Conservation (phyloP, 768 basidiomycete genomes). For the Boletus coccyginus region DNA sequence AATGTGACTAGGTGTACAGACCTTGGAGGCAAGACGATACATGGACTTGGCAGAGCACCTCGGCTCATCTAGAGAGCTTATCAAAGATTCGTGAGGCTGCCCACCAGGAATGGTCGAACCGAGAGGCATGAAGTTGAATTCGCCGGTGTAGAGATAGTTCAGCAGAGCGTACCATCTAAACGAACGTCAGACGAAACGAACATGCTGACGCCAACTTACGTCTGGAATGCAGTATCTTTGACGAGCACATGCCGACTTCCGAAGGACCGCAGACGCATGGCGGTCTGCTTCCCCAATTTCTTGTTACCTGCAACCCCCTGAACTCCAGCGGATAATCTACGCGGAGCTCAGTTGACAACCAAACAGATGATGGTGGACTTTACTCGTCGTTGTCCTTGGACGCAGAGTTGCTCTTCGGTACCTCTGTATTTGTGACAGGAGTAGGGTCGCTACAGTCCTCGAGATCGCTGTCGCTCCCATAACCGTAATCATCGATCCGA, state of each 20-base stretch:
- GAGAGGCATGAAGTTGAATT: conserved; percentile 33
- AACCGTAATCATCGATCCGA: conserved; percentile 25
- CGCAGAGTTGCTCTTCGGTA: background rate
- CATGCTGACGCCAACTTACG: conserved; percentile 8
- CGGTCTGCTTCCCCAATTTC: background rate
- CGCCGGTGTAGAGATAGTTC: conserved; percentile 38
- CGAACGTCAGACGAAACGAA: background rate
- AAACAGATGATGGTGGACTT: background rate
- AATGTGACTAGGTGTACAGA: conserved; percentile 33
- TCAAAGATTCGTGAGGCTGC: background rate
- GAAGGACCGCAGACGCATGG: conserved; percentile 6
- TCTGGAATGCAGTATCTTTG: conserved; percentile 27
- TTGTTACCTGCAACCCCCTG: background rate
- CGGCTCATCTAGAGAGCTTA: background rate
- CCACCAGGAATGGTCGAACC: conserved; percentile 7
- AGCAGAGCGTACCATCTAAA: conserved; percentile 39
- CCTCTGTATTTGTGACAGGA: background rate
- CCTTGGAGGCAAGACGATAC: conserved; percentile 42
- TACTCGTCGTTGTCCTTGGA: conserved; percentile 11
- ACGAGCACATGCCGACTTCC: conserved; percentile 28
- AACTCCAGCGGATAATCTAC: conserved; percentile 6
- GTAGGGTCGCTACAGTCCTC: conserved; percentile 21
- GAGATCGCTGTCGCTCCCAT: conserved; percentile 34
- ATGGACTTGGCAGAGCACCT: conserved; percentile 44
- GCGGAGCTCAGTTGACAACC: background rate